Evolutionary conservation across 1,139 yeast species (phyloP).

Genomic region (Lodderomyces jiufengensis): DNA sequence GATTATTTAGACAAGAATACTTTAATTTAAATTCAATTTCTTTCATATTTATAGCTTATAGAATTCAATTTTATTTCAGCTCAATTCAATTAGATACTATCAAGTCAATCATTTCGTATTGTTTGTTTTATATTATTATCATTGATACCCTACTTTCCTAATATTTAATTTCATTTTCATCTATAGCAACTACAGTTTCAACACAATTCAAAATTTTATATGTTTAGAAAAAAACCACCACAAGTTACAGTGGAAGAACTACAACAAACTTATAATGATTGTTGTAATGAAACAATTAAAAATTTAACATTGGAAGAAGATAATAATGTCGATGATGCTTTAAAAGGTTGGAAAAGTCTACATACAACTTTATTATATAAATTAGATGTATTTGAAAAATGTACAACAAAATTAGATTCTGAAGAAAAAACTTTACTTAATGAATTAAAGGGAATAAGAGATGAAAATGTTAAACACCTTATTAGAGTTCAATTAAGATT

Average conservation of each 20-base stretch:
- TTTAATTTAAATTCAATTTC: no score
- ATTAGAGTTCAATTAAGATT: constrained; percentile 41
- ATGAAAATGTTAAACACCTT: constrained; percentile 48
- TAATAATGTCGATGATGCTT: constrained; percentile 49
- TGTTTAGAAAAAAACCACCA: constrained; percentile 56
- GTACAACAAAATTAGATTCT: constrained; percentile 27
- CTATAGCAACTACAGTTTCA: no score
- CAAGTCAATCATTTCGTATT: no score
- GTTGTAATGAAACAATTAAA: constrained; percentile 55
- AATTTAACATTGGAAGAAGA: constrained; percentile 58
- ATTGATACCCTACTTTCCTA: no score
- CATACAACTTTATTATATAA: constrained; percentile 58
- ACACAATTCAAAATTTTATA: constrained; percentile 4
- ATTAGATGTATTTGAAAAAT: constrained; percentile 52
- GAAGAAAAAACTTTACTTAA: constrained; percentile 44
- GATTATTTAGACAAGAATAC: no score
- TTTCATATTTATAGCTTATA: no score
- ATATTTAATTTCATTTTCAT: no score
- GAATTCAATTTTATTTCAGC: no score
- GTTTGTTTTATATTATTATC: no score
- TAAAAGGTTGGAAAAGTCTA: constrained; percentile 68
- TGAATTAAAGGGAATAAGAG: constrained; percentile 48
- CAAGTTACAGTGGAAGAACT: constrained; percentile 53
- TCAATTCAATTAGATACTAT: no score
- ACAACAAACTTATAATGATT: constrained; percentile 57